A percentile compares a stretch with the other conserved stretches of the same genome.
These are phyloP conservation scores for Brettanomyces bruxellensis DNA, from an alignment of 805 yeast genomes.

Conservation along the genomic window DNA sequence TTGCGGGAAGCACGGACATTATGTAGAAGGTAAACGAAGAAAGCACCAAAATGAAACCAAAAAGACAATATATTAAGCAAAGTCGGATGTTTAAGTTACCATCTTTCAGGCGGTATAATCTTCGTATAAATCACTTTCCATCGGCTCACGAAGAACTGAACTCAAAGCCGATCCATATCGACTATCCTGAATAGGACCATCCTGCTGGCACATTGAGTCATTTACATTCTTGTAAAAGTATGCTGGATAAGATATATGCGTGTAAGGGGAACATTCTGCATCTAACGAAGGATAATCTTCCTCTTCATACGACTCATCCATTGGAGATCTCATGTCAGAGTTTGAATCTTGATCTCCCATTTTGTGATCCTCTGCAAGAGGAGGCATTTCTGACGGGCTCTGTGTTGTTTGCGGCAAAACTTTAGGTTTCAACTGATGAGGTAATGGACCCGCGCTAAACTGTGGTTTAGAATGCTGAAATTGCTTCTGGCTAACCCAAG, in stretches of 20 bases:
- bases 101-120: no score
- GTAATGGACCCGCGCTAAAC: not conserved
- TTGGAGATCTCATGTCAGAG: not conserved
- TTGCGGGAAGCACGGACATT: no score
- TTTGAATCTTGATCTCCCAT: not conserved
- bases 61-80: no score
- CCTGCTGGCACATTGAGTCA: not conserved
- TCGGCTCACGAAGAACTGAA: no score
- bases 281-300: constrained; percentile 12
- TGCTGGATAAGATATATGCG: constrained; percentile 3
- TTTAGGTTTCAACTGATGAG: not conserved
- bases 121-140: no score
- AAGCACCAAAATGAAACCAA: no score
- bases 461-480: constrained; percentile 1
- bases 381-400: constrained; percentile 3
- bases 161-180: no score
- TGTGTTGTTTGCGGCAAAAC: not conserved
- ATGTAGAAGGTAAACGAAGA: no score
- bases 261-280: constrained; percentile 6
- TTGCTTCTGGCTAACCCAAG: constrained; percentile 1
- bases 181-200: no score
- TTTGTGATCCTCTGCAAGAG: constrained; percentile 1
- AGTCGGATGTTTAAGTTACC: no score
- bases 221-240: constrained; percentile 4
- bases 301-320: not conserved